Base-by-base conservation (phyloP, 2,329 filamentous ascomycete species). In the Clarireedia homoeocarpa region DNA sequence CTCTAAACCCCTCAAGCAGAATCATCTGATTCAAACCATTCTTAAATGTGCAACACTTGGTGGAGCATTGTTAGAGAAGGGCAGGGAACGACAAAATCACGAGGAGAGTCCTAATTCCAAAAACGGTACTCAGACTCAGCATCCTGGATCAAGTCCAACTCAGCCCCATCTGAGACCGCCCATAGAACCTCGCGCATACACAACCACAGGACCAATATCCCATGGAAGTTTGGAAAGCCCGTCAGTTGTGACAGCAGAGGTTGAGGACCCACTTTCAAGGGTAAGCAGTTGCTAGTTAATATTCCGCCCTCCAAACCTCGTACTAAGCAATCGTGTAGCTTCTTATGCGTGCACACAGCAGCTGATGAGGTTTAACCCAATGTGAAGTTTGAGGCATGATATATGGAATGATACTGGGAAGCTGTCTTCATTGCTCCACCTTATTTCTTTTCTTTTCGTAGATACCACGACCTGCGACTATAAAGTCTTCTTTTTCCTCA, bases 11-110 rank as follows among this genome's bases (percentile, higher is more conserved):
- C 77, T 97, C 59, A 95, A 96, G 72, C 92, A 96, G 69, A 96
- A 95, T 70, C 90, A 96, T 71, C 85, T 97, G 67, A 96, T 97
- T 67, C 92, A 97, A 74, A 96, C 91, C 1, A 97, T 99, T 58
- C 81, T 97, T 62, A 96, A 96, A 71, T 97, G 92, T 70, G 92
- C 91, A 12, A 96, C 94, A 4, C 84, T 97, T 36, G 91, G 92
- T 57, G 87, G 89, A 47, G 86, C 86, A 51, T 77, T 95, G 53
- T 79, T 92, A 52, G 89, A 94, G 70, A 88, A 90, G 72, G 86
- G 86, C 65, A 74, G 82, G 51, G 82, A 85, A 78, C 61, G 77
- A 62, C 53, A 67, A 50, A 65, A 67, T 17, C 53, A 66, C 30
- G 69, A 68, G 26, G 66, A 67, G 7, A 48, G 58, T 36, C 62